Evolutionary conservation across 306 rosid species (phyloP), one percentile per base, ranked within the genome.

Genomic region (Inga laurina): DNA sequence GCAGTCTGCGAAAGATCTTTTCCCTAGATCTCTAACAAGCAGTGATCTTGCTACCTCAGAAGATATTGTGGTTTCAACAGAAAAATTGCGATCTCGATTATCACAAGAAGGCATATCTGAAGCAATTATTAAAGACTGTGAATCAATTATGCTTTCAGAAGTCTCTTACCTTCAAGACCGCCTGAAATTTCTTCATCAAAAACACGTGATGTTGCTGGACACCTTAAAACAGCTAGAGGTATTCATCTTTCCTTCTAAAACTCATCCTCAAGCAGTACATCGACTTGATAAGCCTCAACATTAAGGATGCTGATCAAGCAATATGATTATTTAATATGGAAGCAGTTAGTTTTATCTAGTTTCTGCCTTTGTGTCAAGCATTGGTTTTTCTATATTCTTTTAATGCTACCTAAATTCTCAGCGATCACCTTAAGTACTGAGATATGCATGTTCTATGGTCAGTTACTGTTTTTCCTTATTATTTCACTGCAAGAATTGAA

Each of bases 221-320:
- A 92, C 94, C 43, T 88, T 96, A 84, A 91, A 97, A 80, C 97
- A 85, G 81, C 86, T 96, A 80, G 99, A 96, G 99, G 99, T 96
- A 92, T 80, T 39, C 16, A 54, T 76, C 59, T 75, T 34, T 66
- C 62, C 78, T 81, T 82, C 74, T 37, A 48, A 81, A 81, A 64
- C 45, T 68, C 41, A 37, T 41, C 73, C 10, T 71, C 46, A 71
- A 77, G 59, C 66, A 71, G 41, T 69, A 44, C 75, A 46, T 78
- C 30, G 56, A 56, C 21, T 62, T 79, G 74, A 73, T 41, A 45
- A 61, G 49, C 59, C 80, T 71, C 46, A 77, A 35, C 72, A 41
- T 43, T 45, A 39, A 32, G 24, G 65, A 66, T 72, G 57, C 73
- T 72, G 84, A 59, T 79, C 34, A 80, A 67, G 80, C 21, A 22